phyloP scores from a whole-genome alignment of 2,329 filamentous ascomycete genomes.

The Akanthomyces lecanii region DNA sequence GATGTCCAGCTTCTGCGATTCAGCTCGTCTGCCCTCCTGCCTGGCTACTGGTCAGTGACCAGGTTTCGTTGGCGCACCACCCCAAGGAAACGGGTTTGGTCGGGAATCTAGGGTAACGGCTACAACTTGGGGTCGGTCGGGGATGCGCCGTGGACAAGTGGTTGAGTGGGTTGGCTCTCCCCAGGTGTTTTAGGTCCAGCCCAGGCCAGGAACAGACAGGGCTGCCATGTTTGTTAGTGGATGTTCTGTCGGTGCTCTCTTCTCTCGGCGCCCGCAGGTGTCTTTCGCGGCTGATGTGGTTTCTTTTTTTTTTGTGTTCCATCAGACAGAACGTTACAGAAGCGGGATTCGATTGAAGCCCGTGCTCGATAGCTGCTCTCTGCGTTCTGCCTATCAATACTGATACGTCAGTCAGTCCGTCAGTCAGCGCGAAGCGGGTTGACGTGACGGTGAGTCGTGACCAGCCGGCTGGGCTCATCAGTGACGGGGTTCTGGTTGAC shows the following conservation, averaged over 20 bases:
- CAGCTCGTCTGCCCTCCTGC: not conserved
- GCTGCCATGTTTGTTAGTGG: constrained; percentile 13
- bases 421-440: constrained; percentile 7
- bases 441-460: constrained; percentile 1
- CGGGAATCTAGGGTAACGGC: constrained; percentile 15
- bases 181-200: constrained; percentile 9
- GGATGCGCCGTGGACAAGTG: constrained; percentile 7
- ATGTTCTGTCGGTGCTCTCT: not conserved
- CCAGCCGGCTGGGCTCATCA: constrained; percentile 8
- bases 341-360: constrained; percentile 5
- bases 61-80: not conserved
- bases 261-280: not conserved
- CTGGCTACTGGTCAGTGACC: not conserved
- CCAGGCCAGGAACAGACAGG: constrained; percentile 8
- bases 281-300: constrained; percentile 1
- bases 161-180: not conserved
- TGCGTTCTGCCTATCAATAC: not conserved
- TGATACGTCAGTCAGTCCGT: not conserved
- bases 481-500: not conserved
- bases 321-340: not conserved
- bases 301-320: not conserved
- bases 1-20: not conserved
- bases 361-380: not conserved
- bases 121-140: constrained; percentile 13
- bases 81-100: constrained; percentile 9